Evolutionary conservation across 768 basidiomycete species (phyloP), one percentile per base, ranked within the genome.

Genomic region (Lactifluus subvellereus): DNA sequence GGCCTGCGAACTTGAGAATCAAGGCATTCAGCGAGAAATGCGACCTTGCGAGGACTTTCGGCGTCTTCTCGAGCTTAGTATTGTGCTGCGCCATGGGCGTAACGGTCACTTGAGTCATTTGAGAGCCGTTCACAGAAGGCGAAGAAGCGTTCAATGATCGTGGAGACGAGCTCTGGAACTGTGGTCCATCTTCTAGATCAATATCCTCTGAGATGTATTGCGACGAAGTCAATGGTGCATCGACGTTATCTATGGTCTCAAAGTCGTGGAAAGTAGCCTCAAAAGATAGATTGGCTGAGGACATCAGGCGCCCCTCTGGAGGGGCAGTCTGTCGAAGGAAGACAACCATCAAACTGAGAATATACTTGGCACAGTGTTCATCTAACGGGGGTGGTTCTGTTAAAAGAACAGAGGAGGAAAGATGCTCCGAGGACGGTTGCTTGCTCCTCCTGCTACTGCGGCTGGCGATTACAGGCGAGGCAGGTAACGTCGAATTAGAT

Each of bases 271-370:
- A 87, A 1, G 80, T 78, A 14, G 85, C 79, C 53, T 87, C 81
- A 43, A 86, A 82, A 22, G 81, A 84, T 37, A 82, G 78, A 66
- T 80, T 84, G 22, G 83, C 82, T 20, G 84, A 80, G 18, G 84
- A 84, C 75, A 82, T 80, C n/a, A 83, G 75, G 9, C 80, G 77
- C 37, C 76, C 74, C 18, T 88, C 85, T 22, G 79, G 73, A 38
- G 81, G 76, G 0, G 84, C 77, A 0, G 88, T 87, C 71, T 91
- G 86, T 18, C 90, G 83, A 40, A 93, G 80, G 72, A 89, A 91
- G n/a, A 87, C 74, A 18, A 91, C 81, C 83, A 94, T 86, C 49
- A 94, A 86, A 71, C 85, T 86, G 57, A 94, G 77, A 50, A 93
- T 80, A 72, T 93, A 92, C 71, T 82, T 84, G 30, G 90, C 91